A percentile compares a stretch with the other conserved stretches of the same genome.
Evolutionary conservation across 768 basidiomycete genomes (phyloP).

Genomic region (Coprinellus aureogranulatus): DNA sequence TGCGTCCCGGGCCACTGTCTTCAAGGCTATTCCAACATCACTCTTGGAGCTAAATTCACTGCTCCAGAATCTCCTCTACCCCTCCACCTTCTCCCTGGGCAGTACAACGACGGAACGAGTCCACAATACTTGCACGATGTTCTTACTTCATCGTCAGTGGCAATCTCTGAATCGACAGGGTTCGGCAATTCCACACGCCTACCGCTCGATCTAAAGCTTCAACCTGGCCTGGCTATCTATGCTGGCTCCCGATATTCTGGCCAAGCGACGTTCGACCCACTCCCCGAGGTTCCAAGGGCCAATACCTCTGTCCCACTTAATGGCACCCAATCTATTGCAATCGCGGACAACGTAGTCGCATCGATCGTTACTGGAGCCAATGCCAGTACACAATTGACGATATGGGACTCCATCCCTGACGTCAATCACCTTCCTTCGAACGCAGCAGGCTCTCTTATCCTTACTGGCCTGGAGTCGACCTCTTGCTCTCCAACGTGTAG

Average conservation of each 20-base stretch:
- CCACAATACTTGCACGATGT: slow-evolving; percentile 69
- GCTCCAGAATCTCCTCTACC: slow-evolving; percentile 50
- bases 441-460: slow-evolving; percentile 46
- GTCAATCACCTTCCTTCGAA: slow-evolving; percentile 61
- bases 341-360: slow-evolving; percentile 58
- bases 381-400: slow-evolving; percentile 56
- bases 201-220: slow-evolving; percentile 65
- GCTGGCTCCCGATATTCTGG: slow-evolving; percentile 63
- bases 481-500: slow-evolving; percentile 77
- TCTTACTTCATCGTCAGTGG: slow-evolving; percentile 62
- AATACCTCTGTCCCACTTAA: slow-evolving; percentile 51
- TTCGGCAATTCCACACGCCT: slow-evolving; percentile 61
- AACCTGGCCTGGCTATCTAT: slow-evolving; percentile 69
- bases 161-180: slow-evolving; percentile 57
- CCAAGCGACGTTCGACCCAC: slow-evolving; percentile 53
- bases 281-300: slow-evolving; percentile 48
- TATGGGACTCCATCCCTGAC: slow-evolving; percentile 83
- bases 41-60: slow-evolving; percentile 67
- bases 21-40: slow-evolving; percentile 72
- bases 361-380: slow-evolving; percentile 21
- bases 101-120: slow-evolving; percentile 69
- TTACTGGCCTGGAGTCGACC: slow-evolving; percentile 71
- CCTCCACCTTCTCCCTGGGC: slow-evolving; percentile 70
- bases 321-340: slow-evolving; percentile 54
- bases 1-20: slow-evolving; percentile 90